phyloP scores from a whole-genome alignment of 176 grass and related monocot species.

The Panicum miliaceum region DNA sequence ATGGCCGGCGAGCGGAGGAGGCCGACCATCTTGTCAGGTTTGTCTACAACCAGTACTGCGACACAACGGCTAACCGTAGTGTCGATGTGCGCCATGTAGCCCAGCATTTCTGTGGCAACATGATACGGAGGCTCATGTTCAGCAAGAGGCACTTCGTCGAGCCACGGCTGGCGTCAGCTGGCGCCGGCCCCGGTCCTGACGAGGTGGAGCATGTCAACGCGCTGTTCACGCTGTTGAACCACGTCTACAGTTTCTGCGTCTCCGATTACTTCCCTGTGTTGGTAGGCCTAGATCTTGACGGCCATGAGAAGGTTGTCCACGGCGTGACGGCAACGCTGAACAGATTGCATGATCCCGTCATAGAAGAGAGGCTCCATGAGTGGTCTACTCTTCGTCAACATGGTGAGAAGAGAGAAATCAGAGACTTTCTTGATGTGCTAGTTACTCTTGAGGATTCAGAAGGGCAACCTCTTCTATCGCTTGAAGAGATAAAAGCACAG shows the following conservation, averaged over 20 bases:
- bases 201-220: constrained; percentile 40
- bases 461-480: not conserved
- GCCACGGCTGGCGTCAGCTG: not conserved
- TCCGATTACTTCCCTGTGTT: constrained; percentile 43
- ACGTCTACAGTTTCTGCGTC: constrained; percentile 5
- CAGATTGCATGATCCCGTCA: constrained; percentile 39
- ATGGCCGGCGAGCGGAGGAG: constrained; percentile 22
- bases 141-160: constrained; percentile 32
- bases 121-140: constrained; percentile 40
- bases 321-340: not conserved
- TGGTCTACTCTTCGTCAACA: not conserved
- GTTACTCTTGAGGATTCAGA: constrained; percentile 22
- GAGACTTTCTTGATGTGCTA: constrained; percentile 42
- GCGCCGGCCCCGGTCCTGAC: not conserved
- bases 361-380: constrained; percentile 2
- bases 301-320: constrained; percentile 37
- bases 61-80: accelerated
- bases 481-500: constrained; percentile 44
- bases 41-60: not conserved
- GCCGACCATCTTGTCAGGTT: constrained; percentile 41
- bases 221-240: not conserved
- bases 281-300: constrained; percentile 37
- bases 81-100: constrained; percentile 31
- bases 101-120: constrained; percentile 37
- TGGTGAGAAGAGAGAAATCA: not conserved